Evolutionary conservation across 108 stramenopile species (phyloP).

Genomic region (Skeletonema menzelii): DNA sequence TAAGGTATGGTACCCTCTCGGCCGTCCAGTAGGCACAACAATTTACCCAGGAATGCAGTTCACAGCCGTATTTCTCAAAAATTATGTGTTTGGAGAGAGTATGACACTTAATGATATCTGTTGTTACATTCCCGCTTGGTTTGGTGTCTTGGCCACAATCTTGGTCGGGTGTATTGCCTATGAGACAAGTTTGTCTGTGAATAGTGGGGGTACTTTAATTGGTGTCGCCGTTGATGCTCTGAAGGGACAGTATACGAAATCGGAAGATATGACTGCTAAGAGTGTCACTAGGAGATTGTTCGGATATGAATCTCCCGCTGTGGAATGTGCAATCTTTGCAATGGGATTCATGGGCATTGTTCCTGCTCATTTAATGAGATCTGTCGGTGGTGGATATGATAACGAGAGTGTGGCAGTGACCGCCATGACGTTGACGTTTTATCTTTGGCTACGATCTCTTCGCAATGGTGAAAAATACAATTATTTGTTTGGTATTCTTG

Average conservation of each 20-base stretch:
- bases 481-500: constrained; percentile 55
- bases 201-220: constrained; percentile 54
- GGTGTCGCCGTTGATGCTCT: constrained; percentile 47
- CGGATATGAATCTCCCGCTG: constrained; percentile 49
- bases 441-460: constrained; percentile 88
- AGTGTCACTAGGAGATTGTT: constrained; percentile 4
- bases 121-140: constrained; percentile 92
- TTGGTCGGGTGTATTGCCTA: constrained; percentile 75
- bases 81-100: constrained; percentile 49
- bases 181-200: constrained; percentile 67
- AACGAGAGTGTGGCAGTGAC: constrained; percentile 96
- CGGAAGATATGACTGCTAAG: background rate
- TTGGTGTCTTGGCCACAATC: constrained; percentile 79
- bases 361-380: constrained; percentile 95
- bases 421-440: constrained; percentile 94
- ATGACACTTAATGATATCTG: constrained; percentile 89
- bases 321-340: constrained; percentile 82
- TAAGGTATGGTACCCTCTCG: constrained; percentile 96
- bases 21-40: constrained; percentile 96
- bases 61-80: constrained; percentile 90
- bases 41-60: constrained; percentile 99
- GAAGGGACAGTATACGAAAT: constrained; percentile 34
- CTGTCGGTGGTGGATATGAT: constrained; percentile 98
- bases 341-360: constrained; percentile 93
- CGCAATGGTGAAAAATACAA: constrained; percentile 53